Conservation (phyloP, 2,329 filamentous ascomycete genomes). For the Sporothrix pallida region DNA sequence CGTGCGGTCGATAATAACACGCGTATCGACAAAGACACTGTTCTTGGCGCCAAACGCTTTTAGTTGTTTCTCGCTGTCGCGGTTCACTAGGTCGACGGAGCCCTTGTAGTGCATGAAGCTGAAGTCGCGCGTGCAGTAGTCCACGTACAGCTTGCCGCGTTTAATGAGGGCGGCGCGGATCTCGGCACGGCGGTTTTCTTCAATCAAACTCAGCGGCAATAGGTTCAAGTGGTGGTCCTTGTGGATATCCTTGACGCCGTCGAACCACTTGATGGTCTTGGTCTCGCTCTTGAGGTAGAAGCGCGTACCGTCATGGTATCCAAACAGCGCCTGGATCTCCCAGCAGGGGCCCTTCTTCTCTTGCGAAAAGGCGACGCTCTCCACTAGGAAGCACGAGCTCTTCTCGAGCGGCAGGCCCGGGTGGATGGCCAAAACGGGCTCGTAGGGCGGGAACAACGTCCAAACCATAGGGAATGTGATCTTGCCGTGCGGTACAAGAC, state of each 20-base stretch:
- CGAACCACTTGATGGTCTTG: constrained; percentile 23
- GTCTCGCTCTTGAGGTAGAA: constrained; percentile 16
- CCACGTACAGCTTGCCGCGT: constrained; percentile 28
- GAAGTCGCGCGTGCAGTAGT: constrained; percentile 30
- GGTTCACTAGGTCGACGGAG: background rate
- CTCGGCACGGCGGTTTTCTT: constrained; percentile 13
- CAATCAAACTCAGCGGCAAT: constrained; percentile 20
- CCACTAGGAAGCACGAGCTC: constrained; percentile 25
- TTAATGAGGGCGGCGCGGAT: constrained; percentile 23
- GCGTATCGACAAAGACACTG: constrained; percentile 7
- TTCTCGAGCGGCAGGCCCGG: constrained; percentile 1
- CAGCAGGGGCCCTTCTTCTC: constrained; percentile 32
- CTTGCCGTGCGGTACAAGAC: constrained; percentile 30
- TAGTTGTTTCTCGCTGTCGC: constrained; percentile 25
- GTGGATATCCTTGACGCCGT: constrained; percentile 27
- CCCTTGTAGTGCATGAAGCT: constrained; percentile 29
- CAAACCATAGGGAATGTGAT: constrained; percentile 30
- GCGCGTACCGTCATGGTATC: constrained; percentile 21
- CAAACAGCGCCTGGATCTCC: constrained; percentile 16
- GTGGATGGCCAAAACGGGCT: constrained; percentile 25
- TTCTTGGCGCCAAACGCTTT: constrained; percentile 16
- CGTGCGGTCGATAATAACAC: constrained; percentile 30
- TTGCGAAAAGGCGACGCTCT: constrained; percentile 17
- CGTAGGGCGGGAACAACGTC: constrained; percentile 32
- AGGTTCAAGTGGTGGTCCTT: constrained; percentile 22